Base-by-base conservation (phyloP, 23 red algal species). In the Gracilaria gracilis region DNA sequence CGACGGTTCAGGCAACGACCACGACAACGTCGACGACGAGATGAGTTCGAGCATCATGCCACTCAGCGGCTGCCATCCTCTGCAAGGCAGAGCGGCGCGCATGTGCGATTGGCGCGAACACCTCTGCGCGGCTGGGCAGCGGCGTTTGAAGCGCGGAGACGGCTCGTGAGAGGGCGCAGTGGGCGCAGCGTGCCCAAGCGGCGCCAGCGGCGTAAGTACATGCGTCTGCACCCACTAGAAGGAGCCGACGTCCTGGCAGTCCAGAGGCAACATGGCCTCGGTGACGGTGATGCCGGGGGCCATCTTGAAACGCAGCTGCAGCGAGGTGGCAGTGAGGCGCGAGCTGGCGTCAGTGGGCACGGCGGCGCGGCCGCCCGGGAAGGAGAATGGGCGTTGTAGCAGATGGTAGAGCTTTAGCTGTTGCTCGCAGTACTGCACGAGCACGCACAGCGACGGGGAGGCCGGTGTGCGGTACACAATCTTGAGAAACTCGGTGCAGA, bases 401-500 rank as follows among this genome's bases (percentile, higher is more conserved):
- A 61, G 57, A 19, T 50, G 37, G 21, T 67, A 80, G 32, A 34
- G 50, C 23, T 70, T 48, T 42, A 80, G 29, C 36, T 82, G 76
- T 35, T 65, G 34, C 58, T 91, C 87, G 42, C 67, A 77, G 34
- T 61, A 37, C n/a, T 70, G 55, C 67, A 91, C 87, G 76, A 91
- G 87, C 35, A 36, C 53, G 51, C 72, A 73, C 23, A 91, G 75
- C 53, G 31, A 73, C 15, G 71, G 29, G 16, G 87, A 42, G 36
- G 87, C 75, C 35, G 87, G 87, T 20, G 87, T 73, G 32, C 75
- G 87, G 50, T 81, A 91, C 36, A 54, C 42, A 39, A 91, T 91
- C 61, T 91, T 81, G 76, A 81, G 73, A 23, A 91, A 91, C 69
- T 91, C 87, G n/a, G 76, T 91, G 59, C 87, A 75, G 0, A 91